phyloP scores from a whole-genome alignment of 2,329 filamentous ascomycete species.

The Hypomyces rosellus region DNA sequence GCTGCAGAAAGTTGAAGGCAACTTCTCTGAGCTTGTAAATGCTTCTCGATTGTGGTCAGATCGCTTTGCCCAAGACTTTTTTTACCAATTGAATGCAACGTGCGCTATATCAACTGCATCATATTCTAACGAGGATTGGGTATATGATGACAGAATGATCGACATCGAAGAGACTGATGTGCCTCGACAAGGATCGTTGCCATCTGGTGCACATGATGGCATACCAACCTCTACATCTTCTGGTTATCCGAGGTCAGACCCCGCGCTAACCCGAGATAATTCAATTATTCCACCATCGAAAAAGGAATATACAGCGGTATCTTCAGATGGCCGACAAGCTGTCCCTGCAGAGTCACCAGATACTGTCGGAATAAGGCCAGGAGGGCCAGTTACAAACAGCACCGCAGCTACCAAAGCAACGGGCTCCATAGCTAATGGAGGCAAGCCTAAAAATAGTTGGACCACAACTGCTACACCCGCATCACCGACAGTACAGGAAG shows the following conservation, averaged over 20 bases:
- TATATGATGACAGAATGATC: background rate
- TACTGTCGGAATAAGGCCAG: background rate
- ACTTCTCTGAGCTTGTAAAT: background rate
- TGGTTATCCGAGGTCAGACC: background rate
- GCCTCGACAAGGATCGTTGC: background rate
- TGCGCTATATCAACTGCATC: constrained; percentile 1
- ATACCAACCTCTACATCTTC: background rate
- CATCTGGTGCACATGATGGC: background rate
- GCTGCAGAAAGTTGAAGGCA: background rate
- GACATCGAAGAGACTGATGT: background rate
- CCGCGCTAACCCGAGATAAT: background rate
- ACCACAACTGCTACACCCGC: constrained; percentile 21
- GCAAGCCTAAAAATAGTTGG: constrained; percentile 24
- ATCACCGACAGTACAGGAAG: constrained; percentile 86
- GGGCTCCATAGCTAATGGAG: constrained; percentile 12
- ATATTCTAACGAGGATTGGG: background rate
- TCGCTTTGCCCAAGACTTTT: background rate
- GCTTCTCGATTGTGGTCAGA: background rate
- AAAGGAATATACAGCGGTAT: background rate
- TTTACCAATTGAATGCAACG: constrained; percentile 3
- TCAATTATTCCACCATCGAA: background rate
- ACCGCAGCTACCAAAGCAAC: background rate
- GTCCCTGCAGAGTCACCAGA: background rate
- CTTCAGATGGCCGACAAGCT: background rate
- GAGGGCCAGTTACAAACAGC: background rate